Evolutionary conservation across 208 protist species (phyloP).

Genomic region (Trichomonas tenax): DNA sequence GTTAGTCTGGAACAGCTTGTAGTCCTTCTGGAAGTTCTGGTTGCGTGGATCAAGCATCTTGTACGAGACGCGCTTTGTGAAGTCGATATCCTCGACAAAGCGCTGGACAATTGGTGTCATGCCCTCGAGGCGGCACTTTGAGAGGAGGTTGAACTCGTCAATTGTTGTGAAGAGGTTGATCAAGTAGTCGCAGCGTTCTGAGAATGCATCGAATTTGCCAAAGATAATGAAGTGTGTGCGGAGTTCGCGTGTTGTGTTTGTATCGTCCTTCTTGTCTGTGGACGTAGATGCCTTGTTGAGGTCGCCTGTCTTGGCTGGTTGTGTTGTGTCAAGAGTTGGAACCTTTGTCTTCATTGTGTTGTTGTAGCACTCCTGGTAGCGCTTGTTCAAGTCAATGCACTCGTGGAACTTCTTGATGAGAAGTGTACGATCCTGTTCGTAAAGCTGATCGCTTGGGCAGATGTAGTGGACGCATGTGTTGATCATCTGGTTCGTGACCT

Average conservation of each 20-base stretch:
- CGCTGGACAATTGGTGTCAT: not conserved
- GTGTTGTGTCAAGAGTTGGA: not conserved
- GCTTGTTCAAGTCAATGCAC: not conserved
- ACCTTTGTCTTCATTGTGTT: slow-evolving; percentile 6
- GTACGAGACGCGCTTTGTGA: not conserved
- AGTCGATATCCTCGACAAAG: not conserved
- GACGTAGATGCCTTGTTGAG: not conserved
- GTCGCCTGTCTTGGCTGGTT: not conserved
- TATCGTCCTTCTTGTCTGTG: not conserved
- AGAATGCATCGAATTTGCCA: slow-evolving; percentile 5
- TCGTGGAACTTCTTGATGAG: not conserved
- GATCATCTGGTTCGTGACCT: slow-evolving; percentile 15
- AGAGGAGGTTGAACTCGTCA: not conserved
- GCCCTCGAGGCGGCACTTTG: not conserved
- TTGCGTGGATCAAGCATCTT: not conserved
- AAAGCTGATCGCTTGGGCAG: not conserved
- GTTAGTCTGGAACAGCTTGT: not conserved
- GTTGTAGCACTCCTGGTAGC: not conserved
- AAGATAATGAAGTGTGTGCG: not conserved
- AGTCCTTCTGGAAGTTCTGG: not conserved
- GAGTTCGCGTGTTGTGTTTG: not conserved
- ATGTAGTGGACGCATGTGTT: not conserved
- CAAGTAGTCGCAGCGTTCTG: not conserved
- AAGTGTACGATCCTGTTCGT: not conserved
- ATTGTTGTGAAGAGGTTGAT: not conserved